Percentiles rank a stretch among this genome's conserved stretches.
Evolutionary conservation across 1,139 yeast genomes (phyloP).

Genomic region (Taphrina wiesneri): DNA sequence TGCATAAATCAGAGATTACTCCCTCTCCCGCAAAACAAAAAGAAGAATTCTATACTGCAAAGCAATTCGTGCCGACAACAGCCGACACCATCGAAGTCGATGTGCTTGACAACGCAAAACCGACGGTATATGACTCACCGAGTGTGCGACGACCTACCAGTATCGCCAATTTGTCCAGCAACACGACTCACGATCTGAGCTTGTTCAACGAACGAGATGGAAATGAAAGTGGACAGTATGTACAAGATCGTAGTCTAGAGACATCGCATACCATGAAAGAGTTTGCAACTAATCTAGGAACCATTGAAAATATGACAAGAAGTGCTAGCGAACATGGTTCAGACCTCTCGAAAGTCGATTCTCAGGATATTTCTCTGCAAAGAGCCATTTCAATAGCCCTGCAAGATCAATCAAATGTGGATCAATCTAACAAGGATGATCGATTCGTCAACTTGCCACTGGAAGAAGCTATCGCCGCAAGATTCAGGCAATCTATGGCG

Average conservation of each 20-base stretch:
- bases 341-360: constrained; percentile 18
- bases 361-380: constrained; percentile 17
- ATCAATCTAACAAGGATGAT: background rate
- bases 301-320: constrained; percentile 11
- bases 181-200: background rate
- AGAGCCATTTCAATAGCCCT: constrained; percentile 21
- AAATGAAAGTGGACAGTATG: background rate
- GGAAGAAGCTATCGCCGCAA: constrained; percentile 8
- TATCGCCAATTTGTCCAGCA: background rate
- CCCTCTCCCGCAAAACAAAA: constrained; percentile 15
- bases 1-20: constrained; percentile 2
- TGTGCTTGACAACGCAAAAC: background rate
- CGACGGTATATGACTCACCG: background rate
- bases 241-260: background rate
- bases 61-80: background rate
- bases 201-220: background rate
- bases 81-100: background rate
- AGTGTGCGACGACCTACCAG: background rate
- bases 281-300: constrained; percentile 4
- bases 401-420: background rate
- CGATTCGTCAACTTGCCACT: background rate
- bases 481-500: background rate
- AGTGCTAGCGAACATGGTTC: background rate
- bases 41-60: constrained; percentile 20
- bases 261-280: background rate